Evolutionary conservation across 73 alveolate species (phyloP), one percentile per base, ranked within the genome.

Genomic region (Loxodes magnus): DNA sequence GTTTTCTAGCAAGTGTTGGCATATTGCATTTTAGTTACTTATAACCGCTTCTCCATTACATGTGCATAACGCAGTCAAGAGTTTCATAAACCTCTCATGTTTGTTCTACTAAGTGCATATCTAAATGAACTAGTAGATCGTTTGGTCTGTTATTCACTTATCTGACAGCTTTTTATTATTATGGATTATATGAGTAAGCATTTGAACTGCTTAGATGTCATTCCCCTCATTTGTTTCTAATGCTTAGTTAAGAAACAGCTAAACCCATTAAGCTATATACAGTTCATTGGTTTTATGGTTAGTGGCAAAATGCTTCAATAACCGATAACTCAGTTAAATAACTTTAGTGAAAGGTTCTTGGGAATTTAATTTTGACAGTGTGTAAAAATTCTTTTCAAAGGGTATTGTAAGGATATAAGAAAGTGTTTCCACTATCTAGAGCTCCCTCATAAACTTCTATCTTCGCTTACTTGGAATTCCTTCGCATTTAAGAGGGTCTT

Each of bases 191-290:
- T 48, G 72, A n/a, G 68, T 55, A 35, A 70, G 61, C 5, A 76
- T 70, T 16, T 46, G 43, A 48, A 61, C 60, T 2, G 76, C 84
- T n/a, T 27, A 36, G 19, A 66, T 34, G 37, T 66, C 67, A 41
- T 70, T 70, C 5, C 16, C 42, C 7, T 46, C 28, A 9, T 44
- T 58, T 5, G 77, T 31, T 29, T 39, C 43, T 71, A 61, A 51
- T 1, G 84, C 73, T 9, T 70, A 64, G 39, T 56, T 58, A 30
- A 70, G 53, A 56, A 63, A 70, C 20, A 70, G 42, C 34, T 70
- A 51, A 14, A 70, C 62, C 84, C 84, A 70, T 25, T 70, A 41
- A 12, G 77, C 35, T 9, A 76, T 71, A 21, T 70, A 70, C 54
- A 70, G 56, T 41, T 70, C 84, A 31, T 70, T 70, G 20, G 53